phyloP scores from a whole-genome alignment of 148 eudicot species.

The Tetragonia tetragonoides region DNA sequence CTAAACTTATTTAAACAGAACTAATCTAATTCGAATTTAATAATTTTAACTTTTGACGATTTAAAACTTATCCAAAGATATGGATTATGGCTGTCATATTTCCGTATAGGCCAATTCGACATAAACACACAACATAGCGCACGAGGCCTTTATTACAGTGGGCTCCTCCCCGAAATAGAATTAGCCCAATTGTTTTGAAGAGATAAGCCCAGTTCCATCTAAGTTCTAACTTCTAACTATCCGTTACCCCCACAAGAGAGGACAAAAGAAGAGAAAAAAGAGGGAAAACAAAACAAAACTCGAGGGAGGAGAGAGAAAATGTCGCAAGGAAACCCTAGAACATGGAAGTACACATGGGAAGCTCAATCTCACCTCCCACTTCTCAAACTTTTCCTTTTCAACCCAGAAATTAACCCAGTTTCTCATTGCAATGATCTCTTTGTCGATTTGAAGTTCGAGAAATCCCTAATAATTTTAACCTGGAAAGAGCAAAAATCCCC shows the following conservation, averaged over 20 bases:
- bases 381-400: slow-evolving; percentile 69
- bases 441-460: slow-evolving; percentile 37
- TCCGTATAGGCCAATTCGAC: too few species aligned
- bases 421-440: slow-evolving; percentile 43
- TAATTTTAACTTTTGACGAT: too few species aligned
- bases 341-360: slow-evolving; percentile 91
- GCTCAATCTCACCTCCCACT: slow-evolving; percentile 79
- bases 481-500: slow-evolving; percentile 35
- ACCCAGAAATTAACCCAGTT: slow-evolving; percentile 39
- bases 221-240: background rate
- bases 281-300: background rate
- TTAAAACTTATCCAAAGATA: too few species aligned
- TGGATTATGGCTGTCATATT: too few species aligned
- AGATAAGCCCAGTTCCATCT: too few species aligned
- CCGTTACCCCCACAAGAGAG: background rate
- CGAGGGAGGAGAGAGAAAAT: slow-evolving; percentile 18
- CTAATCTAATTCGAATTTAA: too few species aligned
- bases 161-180: too few species aligned
- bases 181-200: too few species aligned
- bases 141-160: too few species aligned
- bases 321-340: slow-evolving; percentile 55
- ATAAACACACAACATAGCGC: too few species aligned
- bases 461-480: slow-evolving; percentile 38
- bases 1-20: too few species aligned
- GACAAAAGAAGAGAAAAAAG: background rate